Evolutionary conservation across 2,329 filamentous ascomycete genomes (phyloP).

Genomic region (Fusarium sublunatum): DNA sequence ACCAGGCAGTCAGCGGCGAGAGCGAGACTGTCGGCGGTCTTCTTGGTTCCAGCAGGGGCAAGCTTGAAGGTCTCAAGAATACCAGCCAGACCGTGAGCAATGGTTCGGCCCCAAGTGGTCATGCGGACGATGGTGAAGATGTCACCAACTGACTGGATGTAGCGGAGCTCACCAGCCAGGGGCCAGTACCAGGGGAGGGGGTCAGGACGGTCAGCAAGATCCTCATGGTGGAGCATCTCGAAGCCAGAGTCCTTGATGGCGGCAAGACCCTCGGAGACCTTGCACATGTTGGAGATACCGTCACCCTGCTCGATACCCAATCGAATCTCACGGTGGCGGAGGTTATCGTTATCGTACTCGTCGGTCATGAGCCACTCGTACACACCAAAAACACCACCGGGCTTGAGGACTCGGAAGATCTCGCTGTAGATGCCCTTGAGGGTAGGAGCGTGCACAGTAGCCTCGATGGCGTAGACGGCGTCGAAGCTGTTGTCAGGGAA

Average conservation of each 20-base stretch:
- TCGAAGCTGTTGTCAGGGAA: conserved; percentile 95
- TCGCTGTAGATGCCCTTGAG: conserved; percentile 93
- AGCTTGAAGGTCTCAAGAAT: conserved; percentile 78
- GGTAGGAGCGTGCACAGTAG: conserved; percentile 91
- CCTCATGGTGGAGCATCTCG: conserved; percentile 83
- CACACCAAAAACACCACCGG: conserved; percentile 93
- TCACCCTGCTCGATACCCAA: conserved; percentile 95
- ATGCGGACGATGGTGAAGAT: conserved; percentile 86
- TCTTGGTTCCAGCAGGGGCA: conserved; percentile 86
- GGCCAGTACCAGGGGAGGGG: conserved; percentile 94
- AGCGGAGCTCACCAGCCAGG: conserved; percentile 83
- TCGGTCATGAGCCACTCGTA: conserved; percentile 99
- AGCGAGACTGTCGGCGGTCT: conserved; percentile 92
- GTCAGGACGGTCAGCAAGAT: conserved; percentile 83
- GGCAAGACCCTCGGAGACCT: conserved; percentile 79
- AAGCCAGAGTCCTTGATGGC: conserved; percentile 93
- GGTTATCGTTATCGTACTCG: conserved; percentile 88
- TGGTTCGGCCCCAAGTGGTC: conserved; percentile 82
- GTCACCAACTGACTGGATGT: conserved; percentile 83
- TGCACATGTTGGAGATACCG: conserved; percentile 98
- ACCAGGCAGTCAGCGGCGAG: conserved; percentile 86
- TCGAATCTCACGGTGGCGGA: conserved; percentile 87
- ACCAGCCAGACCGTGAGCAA: conserved; percentile 82
- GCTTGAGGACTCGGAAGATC: conserved; percentile 95
- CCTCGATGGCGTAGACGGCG: conserved; percentile 96